These are phyloP conservation scores for Shiraia sp. DNA, from an alignment of 2,329 filamentous ascomycete genomes.

Conservation along the genomic window DNA sequence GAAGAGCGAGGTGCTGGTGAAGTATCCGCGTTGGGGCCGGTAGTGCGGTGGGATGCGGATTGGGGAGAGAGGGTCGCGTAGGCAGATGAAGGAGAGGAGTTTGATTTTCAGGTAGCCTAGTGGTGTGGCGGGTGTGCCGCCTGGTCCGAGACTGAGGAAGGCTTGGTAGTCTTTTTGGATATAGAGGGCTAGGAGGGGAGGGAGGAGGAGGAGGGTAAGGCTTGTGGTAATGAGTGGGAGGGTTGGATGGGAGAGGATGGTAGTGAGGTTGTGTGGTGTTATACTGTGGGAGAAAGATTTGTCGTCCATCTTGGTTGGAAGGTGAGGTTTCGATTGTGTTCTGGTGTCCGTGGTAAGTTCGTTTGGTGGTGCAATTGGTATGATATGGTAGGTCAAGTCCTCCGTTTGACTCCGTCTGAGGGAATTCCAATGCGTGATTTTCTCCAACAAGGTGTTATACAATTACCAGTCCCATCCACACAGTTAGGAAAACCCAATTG, in stretches of 20 bases:
- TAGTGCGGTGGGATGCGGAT: conserved; percentile 57
- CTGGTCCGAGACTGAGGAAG: conserved; percentile 77
- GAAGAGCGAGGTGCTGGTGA: conserved; percentile 57
- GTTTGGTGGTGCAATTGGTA: too few species aligned
- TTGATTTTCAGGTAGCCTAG: conserved; percentile 74
- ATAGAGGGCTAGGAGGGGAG: conserved; percentile 36
- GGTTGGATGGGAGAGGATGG: conserved; percentile 6
- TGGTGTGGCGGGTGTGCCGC: conserved; percentile 76
- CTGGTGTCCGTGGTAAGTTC: too few species aligned
- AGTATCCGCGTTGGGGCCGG: conserved; percentile 62
- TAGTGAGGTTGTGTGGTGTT: conserved; percentile 1
- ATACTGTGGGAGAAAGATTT: neutral
- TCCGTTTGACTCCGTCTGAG: too few species aligned
- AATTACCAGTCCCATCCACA: too few species aligned
- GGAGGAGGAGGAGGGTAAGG: conserved; percentile 26
- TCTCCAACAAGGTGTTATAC: too few species aligned
- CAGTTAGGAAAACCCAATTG: too few species aligned
- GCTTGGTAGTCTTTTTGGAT: conserved; percentile 73
- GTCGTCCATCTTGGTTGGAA: neutral
- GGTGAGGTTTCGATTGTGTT: neutral
- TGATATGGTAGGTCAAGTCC: too few species aligned
- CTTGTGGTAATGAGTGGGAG: conserved; percentile 20
- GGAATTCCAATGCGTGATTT: too few species aligned
- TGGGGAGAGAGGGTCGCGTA: conserved; percentile 70
- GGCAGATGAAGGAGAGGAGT: conserved; percentile 70